These are phyloP conservation scores for Aspergillus funiculosus DNA, from an alignment of 495 filamentous ascomycete species.

Conservation along the genomic window DNA sequence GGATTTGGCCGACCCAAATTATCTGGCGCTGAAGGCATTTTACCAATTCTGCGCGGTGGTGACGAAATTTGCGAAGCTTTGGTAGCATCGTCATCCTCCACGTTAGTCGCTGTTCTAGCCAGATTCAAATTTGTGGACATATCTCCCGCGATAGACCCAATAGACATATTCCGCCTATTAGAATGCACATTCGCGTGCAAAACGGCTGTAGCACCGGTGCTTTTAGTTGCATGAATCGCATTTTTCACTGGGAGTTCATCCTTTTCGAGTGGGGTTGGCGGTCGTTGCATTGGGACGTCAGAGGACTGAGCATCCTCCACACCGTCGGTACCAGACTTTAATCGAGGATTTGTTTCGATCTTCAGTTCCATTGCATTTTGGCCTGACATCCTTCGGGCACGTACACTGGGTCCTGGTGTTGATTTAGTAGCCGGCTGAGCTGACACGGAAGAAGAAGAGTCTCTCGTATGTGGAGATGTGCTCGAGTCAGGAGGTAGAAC, in stretches of 20 bases:
- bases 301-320: constrained; percentile 39
- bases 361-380: constrained; percentile 74
- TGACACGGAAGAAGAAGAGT: constrained; percentile 11
- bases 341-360: constrained; percentile 69
- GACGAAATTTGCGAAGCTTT: too few relatives aligned
- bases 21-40: constrained; percentile 42
- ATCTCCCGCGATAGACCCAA: constrained; percentile 30
- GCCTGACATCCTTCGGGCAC: constrained; percentile 75
- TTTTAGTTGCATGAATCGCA: constrained; percentile 15
- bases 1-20: constrained; percentile 72
- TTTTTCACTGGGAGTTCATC: constrained; percentile 25
- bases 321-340: constrained; percentile 35
- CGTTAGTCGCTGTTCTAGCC: constrained; percentile 32
- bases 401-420: constrained; percentile 54
- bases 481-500: constrained; percentile 30
- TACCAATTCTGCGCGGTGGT: too few relatives aligned
- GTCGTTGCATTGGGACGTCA: constrained; percentile 17
- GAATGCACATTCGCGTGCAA: constrained; percentile 20
- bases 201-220: constrained; percentile 20
- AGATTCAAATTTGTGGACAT: constrained; percentile 27
- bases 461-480: constrained; percentile 23
- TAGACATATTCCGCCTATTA: constrained; percentile 29
- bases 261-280: constrained; percentile 28
- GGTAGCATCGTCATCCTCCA: constrained; percentile 35
- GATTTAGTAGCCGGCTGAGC: constrained; percentile 23